Evolutionary conservation across 1,139 yeast species (phyloP).

Genomic region (Saccharomyces hybrid): DNA sequence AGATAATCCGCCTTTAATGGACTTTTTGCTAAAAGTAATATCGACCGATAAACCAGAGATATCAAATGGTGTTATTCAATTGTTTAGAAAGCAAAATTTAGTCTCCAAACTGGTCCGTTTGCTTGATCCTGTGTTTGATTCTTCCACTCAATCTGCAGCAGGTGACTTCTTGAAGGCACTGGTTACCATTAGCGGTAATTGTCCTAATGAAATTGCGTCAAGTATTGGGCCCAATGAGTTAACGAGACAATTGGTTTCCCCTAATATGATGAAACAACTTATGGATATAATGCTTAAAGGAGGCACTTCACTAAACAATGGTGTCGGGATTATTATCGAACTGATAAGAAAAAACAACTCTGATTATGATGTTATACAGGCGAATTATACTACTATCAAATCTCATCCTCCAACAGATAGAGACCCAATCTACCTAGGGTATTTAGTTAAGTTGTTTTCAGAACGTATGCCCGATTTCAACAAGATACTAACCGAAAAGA

Average conservation of each 20-base stretch:
- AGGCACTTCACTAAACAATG: constrained; percentile 87
- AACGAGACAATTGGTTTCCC: constrained; percentile 42
- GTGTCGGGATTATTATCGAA: constrained; percentile 93
- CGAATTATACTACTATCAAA: constrained; percentile 76
- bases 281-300: constrained; percentile 84
- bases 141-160: constrained; percentile 82
- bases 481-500: constrained; percentile 39
- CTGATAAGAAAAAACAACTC: constrained; percentile 92
- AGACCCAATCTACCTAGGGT: constrained; percentile 91
- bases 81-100: constrained; percentile 43
- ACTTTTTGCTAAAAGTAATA: constrained; percentile 49
- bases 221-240: too few species aligned
- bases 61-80: constrained; percentile 54
- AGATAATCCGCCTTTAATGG: constrained; percentile 71
- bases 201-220: constrained; percentile 36
- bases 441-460: constrained; percentile 73
- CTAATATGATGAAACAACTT: constrained; percentile 54
- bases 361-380: constrained; percentile 88
- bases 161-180: constrained; percentile 93
- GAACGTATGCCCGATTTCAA: constrained; percentile 66
- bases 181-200: constrained; percentile 86
- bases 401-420: constrained; percentile 92
- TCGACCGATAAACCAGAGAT: constrained; percentile 59
- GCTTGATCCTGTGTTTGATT: constrained; percentile 40
- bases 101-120: constrained; percentile 46